These are phyloP conservation scores for Melanogaster broomeanus DNA, from an alignment of 768 basidiomycete species.

Conservation along the genomic window DNA sequence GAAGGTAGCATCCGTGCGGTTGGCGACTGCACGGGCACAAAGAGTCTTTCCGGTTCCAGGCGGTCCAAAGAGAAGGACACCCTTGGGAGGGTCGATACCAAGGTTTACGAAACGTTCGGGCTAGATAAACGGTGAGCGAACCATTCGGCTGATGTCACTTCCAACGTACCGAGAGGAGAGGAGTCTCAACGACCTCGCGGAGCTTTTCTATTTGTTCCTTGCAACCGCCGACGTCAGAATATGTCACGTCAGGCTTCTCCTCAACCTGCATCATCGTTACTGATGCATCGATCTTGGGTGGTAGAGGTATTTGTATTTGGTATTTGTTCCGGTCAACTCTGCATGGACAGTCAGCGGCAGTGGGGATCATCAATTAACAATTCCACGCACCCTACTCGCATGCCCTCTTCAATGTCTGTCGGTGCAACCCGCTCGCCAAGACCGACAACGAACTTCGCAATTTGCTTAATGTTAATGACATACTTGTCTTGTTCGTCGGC, in stretches of 20 bases:
- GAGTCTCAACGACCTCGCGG: slow-evolving; percentile 96
- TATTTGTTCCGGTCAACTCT: slow-evolving; percentile 97
- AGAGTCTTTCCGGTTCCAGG: slow-evolving; percentile 99
- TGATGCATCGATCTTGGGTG: slow-evolving; percentile 98
- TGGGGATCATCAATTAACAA: neutral
- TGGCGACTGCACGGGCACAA: slow-evolving; percentile 97
- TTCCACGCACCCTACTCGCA: slow-evolving; percentile 90
- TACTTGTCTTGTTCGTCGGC: slow-evolving; percentile 99
- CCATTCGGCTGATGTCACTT: neutral
- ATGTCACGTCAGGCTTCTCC: slow-evolving; percentile 97
- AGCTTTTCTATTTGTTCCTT: slow-evolving; percentile 99
- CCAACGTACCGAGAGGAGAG: slow-evolving; percentile 78
- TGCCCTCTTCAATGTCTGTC: slow-evolving; percentile 99
- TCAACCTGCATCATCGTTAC: slow-evolving; percentile 99
- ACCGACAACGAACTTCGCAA: slow-evolving; percentile 98
- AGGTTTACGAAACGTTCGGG: slow-evolving; percentile 99
- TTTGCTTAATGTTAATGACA: slow-evolving; percentile 99
- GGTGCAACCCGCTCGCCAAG: slow-evolving; percentile 95
- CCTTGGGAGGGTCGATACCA: slow-evolving; percentile 98
- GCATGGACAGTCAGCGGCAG: slow-evolving; percentile 9
- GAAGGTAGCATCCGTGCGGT: slow-evolving; percentile 97
- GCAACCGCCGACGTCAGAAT: slow-evolving; percentile 97
- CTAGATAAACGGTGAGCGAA: slow-evolving; percentile 45
- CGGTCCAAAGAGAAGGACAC: slow-evolving; percentile 93
- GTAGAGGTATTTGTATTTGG: slow-evolving; percentile 97